Base-by-base conservation (phyloP, 139 green algal species). In the Axilococcus clingmanii region DNA sequence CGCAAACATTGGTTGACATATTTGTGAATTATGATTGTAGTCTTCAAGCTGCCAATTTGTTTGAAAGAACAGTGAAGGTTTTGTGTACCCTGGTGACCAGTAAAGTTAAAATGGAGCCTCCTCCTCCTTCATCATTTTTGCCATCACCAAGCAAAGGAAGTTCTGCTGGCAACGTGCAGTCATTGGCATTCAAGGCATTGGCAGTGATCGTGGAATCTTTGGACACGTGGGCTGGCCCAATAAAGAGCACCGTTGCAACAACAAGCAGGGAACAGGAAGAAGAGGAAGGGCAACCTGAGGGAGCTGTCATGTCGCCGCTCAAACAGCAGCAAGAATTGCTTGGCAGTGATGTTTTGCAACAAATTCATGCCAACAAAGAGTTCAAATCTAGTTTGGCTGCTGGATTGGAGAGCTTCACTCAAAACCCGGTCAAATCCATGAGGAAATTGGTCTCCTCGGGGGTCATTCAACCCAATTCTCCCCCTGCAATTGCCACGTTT, bases 21-120 rank as follows among this genome's bases (percentile, higher is more conserved):
- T 96, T 92, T 68, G 80, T 96, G 16, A 96, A 96, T 71, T 96
- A 87, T 60, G 88, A 96, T 69, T 95, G 87, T 53, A 81, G 93
- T 47, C 59, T 94, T 55, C 59, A 82, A 41, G 74, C 71, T 9
- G 60, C 74, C 35, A 83, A 87, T 72, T 67, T 95, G 45, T 94
- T 80, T 63, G 86, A 95, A 69, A 67, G 85, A 30, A 72, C 44
- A n/a, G 33, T 71, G 20, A 51, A 60, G 5, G 55, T 19, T n/a
- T 4, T 47, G 19, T 11, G 5, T 28, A 60, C 23, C 11, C 15
- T 53, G 14, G 37, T n/a, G 17, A 25, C 25, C 29, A 44, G 0
- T 22, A 12, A n/a, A 14, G 42, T 11, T 14, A 32, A 1, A 38
- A 38, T n/a, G 9, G 20, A 22, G 29, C 19, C 27, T 19, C 40